Percentiles rank a stretch among this genome's conserved stretches.
Evolutionary conservation across 495 filamentous ascomycete genomes (phyloP).

Genomic region (Aspergillus nidulans): DNA sequence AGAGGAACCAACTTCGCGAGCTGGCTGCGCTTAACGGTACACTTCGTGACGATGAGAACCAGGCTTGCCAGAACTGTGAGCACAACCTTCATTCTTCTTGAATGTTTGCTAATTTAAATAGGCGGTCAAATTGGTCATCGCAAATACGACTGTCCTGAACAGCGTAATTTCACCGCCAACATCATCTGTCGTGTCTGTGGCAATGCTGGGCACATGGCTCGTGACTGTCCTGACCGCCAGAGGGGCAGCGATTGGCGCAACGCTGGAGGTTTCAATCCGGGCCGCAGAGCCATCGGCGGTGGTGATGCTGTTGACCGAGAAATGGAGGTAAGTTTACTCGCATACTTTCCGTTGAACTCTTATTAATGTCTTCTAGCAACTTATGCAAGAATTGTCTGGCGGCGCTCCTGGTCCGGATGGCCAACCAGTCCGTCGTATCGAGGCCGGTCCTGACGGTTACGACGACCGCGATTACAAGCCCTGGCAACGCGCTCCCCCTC

Average conservation of each 20-base stretch:
- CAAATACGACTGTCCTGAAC: conserved; percentile 98
- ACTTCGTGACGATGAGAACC: conserved; percentile 96
- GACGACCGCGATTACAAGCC: conserved; percentile 66
- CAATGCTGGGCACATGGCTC: conserved; percentile 87
- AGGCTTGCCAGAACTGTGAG: conserved; percentile 97
- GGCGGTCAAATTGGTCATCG: conserved; percentile 96
- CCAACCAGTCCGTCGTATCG: conserved; percentile 73
- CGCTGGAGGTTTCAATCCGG: conserved; percentile 44
- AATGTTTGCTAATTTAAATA: conserved; percentile 19
- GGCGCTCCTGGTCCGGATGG: conserved; percentile 58
- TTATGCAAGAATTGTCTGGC: conserved; percentile 95
- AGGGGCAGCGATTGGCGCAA: conserved; percentile 90
- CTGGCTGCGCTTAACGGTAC: conserved; percentile 97
- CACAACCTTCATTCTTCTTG: neutral
- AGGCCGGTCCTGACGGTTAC: conserved; percentile 66
- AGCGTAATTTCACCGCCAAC: conserved; percentile 95
- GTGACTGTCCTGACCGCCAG: conserved; percentile 90
- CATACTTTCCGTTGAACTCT: neutral
- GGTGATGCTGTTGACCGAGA: conserved; percentile 90
- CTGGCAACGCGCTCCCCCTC: conserved; percentile 77
- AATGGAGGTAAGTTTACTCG: conserved; percentile 68
- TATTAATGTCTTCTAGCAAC: conserved; percentile 59
- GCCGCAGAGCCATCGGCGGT: conserved; percentile 61
- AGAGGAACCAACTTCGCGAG: conserved; percentile 96
- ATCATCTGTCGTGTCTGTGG: conserved; percentile 99